Conservation (phyloP, 768 basidiomycete genomes). For the Tulasnella sp. region DNA sequence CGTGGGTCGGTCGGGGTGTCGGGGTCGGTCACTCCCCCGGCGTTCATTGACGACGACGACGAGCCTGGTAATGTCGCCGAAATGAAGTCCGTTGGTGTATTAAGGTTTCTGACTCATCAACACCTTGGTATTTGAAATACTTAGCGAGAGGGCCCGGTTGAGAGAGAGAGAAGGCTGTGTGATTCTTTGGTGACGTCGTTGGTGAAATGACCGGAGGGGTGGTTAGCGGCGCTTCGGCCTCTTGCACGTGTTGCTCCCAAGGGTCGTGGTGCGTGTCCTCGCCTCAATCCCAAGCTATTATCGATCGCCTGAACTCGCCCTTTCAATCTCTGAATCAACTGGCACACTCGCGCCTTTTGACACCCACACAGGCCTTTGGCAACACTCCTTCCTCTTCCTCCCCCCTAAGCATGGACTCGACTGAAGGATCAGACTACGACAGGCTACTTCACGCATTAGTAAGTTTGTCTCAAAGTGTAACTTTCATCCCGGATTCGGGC, state of each 20-base stretch:
- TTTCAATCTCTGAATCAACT: neutral
- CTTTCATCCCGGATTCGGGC: neutral
- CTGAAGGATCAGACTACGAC: neutral
- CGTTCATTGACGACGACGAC: neutral
- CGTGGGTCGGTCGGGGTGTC: neutral
- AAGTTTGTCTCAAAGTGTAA: neutral
- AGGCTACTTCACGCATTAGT: neutral
- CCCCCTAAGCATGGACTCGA: neutral
- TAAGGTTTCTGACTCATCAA: neutral
- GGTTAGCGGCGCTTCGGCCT: neutral
- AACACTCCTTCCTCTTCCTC: neutral
- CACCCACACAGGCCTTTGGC: neutral
- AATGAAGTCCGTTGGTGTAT: neutral
- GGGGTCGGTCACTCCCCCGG: neutral
- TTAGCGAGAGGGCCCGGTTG: neutral
- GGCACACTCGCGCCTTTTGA: neutral
- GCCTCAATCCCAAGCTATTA: neutral
- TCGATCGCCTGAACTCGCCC: neutral
- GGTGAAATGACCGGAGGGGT: neutral
- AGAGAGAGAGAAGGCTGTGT: constrained; percentile 1
- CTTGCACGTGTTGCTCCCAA: neutral
- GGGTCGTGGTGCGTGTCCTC: neutral
- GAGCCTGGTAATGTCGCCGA: neutral
- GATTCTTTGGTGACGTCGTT: neutral
- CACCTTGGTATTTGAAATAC: neutral